phyloP scores from a whole-genome alignment of 2,329 filamentous ascomycete species.

The Pyrenophora teres region DNA sequence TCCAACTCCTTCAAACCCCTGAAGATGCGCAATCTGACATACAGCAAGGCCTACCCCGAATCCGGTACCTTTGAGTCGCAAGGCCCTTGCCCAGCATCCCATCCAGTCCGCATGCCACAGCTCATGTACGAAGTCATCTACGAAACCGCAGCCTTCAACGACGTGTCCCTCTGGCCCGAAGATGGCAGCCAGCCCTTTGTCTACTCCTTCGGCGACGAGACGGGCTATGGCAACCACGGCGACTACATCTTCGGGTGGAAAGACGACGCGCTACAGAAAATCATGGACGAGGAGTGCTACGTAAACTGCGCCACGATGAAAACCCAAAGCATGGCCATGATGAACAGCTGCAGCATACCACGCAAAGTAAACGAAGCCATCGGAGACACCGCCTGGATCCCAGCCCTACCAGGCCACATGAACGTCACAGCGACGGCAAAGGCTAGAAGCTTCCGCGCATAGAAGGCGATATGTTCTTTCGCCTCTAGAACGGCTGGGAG shows the following conservation, averaged over 20 bases:
- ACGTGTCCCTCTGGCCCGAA: constrained; percentile 26
- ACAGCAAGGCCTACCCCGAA: constrained; percentile 18
- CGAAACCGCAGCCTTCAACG: constrained; percentile 45
- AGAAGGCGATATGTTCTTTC: too few species aligned
- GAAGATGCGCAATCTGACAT: background rate
- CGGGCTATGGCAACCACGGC: constrained; percentile 56
- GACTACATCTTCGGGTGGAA: constrained; percentile 62
- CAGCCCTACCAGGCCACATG: background rate
- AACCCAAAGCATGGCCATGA: constrained; percentile 52
- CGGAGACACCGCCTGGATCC: constrained; percentile 42
- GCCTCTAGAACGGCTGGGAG: too few species aligned
- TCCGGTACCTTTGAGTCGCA: constrained; percentile 34
- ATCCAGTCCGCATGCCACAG: constrained; percentile 49
- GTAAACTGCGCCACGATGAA: constrained; percentile 49
- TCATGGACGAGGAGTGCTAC: constrained; percentile 46
- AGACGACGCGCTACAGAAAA: constrained; percentile 53
- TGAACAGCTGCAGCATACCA: constrained; percentile 54
- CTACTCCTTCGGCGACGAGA: constrained; percentile 45
- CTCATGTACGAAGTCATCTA: constrained; percentile 37
- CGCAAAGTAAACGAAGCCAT: constrained; percentile 56
- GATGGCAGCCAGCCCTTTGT: constrained; percentile 41
- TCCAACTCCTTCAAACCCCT: background rate
- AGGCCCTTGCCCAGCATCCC: constrained; percentile 57
- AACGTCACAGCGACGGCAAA: too few species aligned
- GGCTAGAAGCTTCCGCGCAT: too few species aligned